A percentile compares a stretch with the other conserved stretches of the same genome.
These are phyloP conservation scores for Aspergillus uvarum DNA, from an alignment of 2,329 filamentous ascomycete species.

Conservation along the genomic window DNA sequence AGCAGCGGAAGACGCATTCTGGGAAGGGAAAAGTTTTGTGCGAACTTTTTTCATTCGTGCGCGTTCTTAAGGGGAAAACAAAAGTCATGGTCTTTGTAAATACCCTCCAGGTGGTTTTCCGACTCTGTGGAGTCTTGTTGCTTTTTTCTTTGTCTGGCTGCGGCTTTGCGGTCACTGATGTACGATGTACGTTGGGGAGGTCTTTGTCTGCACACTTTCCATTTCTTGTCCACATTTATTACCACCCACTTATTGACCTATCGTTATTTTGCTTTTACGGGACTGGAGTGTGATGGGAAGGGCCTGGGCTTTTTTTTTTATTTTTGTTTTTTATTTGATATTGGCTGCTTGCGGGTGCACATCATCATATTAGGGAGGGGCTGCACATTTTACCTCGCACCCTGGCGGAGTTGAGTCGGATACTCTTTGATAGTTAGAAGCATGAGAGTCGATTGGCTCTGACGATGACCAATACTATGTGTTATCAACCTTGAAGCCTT, in stretches of 20 bases:
- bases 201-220: slow-evolving; percentile 25
- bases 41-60: slow-evolving; percentile 22
- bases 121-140: slow-evolving; percentile 25
- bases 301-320: slow-evolving; percentile 21
- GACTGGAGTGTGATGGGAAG: slow-evolving; percentile 34
- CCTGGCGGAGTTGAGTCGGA: background rate
- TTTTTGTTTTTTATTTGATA: background rate
- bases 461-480: background rate
- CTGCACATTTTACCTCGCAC: background rate
- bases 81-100: slow-evolving; percentile 28
- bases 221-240: slow-evolving; percentile 18
- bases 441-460: background rate
- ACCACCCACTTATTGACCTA: slow-evolving; percentile 12
- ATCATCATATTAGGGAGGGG: background rate
- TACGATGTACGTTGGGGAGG: slow-evolving; percentile 34
- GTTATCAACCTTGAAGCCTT: background rate
- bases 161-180: slow-evolving; percentile 25
- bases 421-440: background rate
- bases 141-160: slow-evolving; percentile 23
- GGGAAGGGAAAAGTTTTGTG: slow-evolving; percentile 22
- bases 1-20: slow-evolving; percentile 17
- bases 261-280: slow-evolving; percentile 21
- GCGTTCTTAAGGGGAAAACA: slow-evolving; percentile 27
- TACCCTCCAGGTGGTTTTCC: slow-evolving; percentile 27
- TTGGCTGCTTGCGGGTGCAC: background rate